Evolutionary conservation across 345 rosid genomes (phyloP).

Genomic region (Bruguiera gymnorhiza): DNA sequence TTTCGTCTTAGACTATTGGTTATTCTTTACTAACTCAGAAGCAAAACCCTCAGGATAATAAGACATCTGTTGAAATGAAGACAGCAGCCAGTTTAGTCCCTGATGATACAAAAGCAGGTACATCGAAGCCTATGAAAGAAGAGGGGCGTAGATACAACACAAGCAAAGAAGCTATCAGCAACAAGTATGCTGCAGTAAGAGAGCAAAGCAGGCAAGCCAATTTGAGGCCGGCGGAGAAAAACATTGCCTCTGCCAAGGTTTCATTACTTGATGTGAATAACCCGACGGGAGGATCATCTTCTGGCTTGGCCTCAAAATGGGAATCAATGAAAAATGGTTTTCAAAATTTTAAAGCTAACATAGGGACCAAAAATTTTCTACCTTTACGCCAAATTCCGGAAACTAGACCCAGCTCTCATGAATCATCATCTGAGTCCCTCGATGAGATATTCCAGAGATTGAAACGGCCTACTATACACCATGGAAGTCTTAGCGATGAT

Average conservation of each 20-base stretch:
- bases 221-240: slow-evolving; percentile 46
- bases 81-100: slow-evolving; percentile 31
- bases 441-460: slow-evolving; percentile 91
- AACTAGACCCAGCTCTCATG: slow-evolving; percentile 28
- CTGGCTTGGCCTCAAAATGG: slow-evolving; percentile 75
- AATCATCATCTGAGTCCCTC: slow-evolving; percentile 54
- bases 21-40: slow-evolving; percentile 16
- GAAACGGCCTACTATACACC: slow-evolving; percentile 61
- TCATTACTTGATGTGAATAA: slow-evolving; percentile 60
- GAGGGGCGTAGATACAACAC: slow-evolving; percentile 58
- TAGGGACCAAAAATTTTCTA: slow-evolving; percentile 65
- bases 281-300: slow-evolving; percentile 40
- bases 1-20: not conserved
- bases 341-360: slow-evolving; percentile 77
- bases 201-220: slow-evolving; percentile 60
- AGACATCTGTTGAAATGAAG: slow-evolving; percentile 66
- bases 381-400: slow-evolving; percentile 63
- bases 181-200: slow-evolving; percentile 84
- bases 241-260: slow-evolving; percentile 67
- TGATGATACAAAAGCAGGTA: slow-evolving; percentile 33
- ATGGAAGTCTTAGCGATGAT: slow-evolving; percentile 28
- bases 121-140: slow-evolving; percentile 46
- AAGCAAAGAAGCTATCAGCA: slow-evolving; percentile 79
- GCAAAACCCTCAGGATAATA: slow-evolving; percentile 50
- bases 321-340: slow-evolving; percentile 81